Evolutionary conservation across 345 rosid species (phyloP), one percentile per base, ranked within the genome.

Genomic region (Microcos paniculata): DNA sequence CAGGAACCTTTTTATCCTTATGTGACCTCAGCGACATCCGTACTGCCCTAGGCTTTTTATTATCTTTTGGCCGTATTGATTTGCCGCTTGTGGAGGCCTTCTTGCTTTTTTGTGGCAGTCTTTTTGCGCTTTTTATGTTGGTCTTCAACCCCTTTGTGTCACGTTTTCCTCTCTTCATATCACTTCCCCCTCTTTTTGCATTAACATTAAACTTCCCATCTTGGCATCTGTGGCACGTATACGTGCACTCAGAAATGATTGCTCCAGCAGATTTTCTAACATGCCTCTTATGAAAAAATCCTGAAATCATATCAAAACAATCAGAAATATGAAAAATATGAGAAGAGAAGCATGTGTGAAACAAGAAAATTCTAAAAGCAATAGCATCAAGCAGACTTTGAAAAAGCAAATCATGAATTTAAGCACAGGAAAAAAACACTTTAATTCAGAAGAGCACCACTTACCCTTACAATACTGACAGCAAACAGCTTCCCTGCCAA

Each of bases 401-500:
- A 35, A 52, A 53, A 68, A 30, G 62, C 18, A 75, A 45, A 67
- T 64, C 10, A 64, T 23, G 55, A 14, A 49, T 13, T 67, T 67
- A 49, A 69, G 26, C 35, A 31, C 59, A 19, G 30, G 10, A 19
- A 4, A 31, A 49, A 49, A 30, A 49, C 45, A 49, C 58, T 51
- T 49, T n/a, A 51, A n/a, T 42, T 74, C 19, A 82, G 30, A 26
- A 80, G 63, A 40, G 80, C 42, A 72, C 56, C 52, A 74, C 91
- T 83, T 81, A 96, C 99, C 88, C 79, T 90, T 80, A 84, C 99
- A 96, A 81, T 77, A 74, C 75, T 87, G 89, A 86, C 99, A 96
- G 87, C 89, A 74, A 49, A 88, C 94, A 74, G 96, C 94, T 76
- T 96, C 99, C 86, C 99, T 96, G 98, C 74, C 74, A 82, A n/a